Base-by-base conservation (phyloP, 192 early-diverging fungal genomes). In the Pecoramyces ruminantium region DNA sequence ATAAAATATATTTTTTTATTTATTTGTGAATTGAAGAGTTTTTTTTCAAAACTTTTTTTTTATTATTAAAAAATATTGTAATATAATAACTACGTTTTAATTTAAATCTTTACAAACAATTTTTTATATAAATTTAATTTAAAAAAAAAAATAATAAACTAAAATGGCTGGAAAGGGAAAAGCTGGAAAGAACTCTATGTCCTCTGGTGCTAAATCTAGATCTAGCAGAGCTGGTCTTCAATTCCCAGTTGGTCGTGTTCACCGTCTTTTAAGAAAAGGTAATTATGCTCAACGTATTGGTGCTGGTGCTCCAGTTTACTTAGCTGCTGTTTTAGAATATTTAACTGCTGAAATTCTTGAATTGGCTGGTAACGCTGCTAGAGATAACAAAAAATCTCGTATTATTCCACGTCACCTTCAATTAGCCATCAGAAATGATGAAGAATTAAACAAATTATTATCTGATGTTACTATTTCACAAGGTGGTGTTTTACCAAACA, bases 161-260 rank as follows among this genome's bases (percentile, higher is more conserved):
- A 67, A 67, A 67, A 67, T 67, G 51, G 51, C 51, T 67, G 51
- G 51, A 67, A 67, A 67, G 9, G 82, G 82, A 40, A 82, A 82
- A 38, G 82, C 79, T 28, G 82, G 82, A 40, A 82, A 82, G 82
- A 58, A 81, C 39, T 80, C 83, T 25, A 79, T 39, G 39, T 77
- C 78, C n/a, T 38, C 38, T 79, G 80, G 80, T 29, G 78, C 87
- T 84, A 92, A 94, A 87, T 93, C 93, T 79, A 92, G 95, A 83
- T 96, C 95, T 30, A 86, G 92, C 84, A 92, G 93, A 86, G 96
- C 95, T 83, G 96, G 95, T 87, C 93, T 96, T 84, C 94, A 95
- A 87, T 97, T 97, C 93, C 96, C 95, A 83, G 95, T 96, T 84
- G 95, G 95, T 85, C 95, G 96, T 94, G 93, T 97, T 87, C 95